These are phyloP conservation scores for Vigna mungo DNA, from an alignment of 306 rosid genomes.

Conservation along the genomic window DNA sequence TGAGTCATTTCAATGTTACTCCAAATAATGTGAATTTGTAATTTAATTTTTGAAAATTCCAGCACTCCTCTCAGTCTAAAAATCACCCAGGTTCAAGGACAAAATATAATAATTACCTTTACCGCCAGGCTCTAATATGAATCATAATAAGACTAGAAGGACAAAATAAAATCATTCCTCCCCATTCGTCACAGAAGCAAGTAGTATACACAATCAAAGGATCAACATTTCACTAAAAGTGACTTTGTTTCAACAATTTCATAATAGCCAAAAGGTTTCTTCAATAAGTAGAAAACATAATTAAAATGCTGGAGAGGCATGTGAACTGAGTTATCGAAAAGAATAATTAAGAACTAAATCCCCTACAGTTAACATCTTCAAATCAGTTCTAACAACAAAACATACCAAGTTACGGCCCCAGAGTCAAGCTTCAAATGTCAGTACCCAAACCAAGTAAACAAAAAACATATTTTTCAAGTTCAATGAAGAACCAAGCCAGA, in stretches of 20 bases:
- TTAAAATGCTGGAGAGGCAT: neutral
- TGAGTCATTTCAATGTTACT: neutral
- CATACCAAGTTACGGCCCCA: slow-evolving; percentile 30
- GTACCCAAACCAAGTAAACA: slow-evolving; percentile 1
- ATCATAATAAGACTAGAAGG: slow-evolving; percentile 14
- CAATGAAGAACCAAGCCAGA: neutral
- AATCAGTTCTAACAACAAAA: slow-evolving; percentile 10
- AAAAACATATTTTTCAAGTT: neutral
- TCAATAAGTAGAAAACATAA: neutral
- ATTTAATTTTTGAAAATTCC: neutral
- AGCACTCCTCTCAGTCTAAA: neutral
- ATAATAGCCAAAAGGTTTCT: neutral
- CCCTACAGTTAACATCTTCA: neutral
- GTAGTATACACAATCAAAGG: neutral
- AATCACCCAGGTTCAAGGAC: neutral
- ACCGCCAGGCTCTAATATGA: slow-evolving; percentile 10
- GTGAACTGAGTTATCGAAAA: slow-evolving; percentile 12
- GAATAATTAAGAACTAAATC: slow-evolving; percentile 7
- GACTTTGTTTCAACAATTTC: slow-evolving; percentile 10
- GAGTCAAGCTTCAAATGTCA: slow-evolving; percentile 20
- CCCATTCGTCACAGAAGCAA: slow-evolving; percentile 14
- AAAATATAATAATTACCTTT: neutral
- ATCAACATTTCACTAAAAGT: neutral
- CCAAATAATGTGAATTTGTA: neutral
- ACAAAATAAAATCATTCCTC: slow-evolving; percentile 33